These are phyloP conservation scores for Geotrichum macrosporum DNA, from an alignment of 1,139 yeast species.

Conservation along the genomic window DNA sequence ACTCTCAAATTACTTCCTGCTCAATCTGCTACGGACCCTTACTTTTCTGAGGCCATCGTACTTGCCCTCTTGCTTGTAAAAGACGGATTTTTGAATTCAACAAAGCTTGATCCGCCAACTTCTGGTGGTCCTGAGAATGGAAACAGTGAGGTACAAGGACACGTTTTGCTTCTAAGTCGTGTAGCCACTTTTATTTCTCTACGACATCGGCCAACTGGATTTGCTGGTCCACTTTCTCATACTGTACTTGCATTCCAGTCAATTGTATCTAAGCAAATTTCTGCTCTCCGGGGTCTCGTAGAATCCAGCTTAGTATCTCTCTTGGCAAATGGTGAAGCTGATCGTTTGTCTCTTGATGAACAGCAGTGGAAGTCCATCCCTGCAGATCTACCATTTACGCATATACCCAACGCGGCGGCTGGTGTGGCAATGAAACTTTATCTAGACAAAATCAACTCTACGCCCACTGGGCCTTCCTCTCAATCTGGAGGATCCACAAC, in stretches of 20 bases:
- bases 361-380: conserved; percentile 59
- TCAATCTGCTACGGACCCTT: conserved; percentile 3
- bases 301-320: conserved; percentile 53
- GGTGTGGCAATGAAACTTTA: conserved; percentile 42
- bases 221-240: conserved; percentile 68
- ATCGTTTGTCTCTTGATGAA: conserved; percentile 35
- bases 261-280: conserved; percentile 52
- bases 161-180: conserved; percentile 52
- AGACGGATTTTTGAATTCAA: conserved; percentile 26
- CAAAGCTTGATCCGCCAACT: conserved; percentile 28
- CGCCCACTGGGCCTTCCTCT: conserved; percentile 24
- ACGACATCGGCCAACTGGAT: conserved; percentile 53
- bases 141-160: conserved; percentile 35
- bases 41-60: conserved; percentile 32
- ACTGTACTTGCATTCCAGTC: conserved; percentile 63
- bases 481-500: conserved; percentile 15
- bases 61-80: conserved; percentile 34
- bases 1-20: conserved; percentile 25
- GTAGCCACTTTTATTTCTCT: conserved; percentile 54
- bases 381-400: conserved; percentile 57
- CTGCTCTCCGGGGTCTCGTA: conserved; percentile 51
- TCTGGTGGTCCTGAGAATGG: conserved; percentile 38
- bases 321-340: conserved; percentile 52
- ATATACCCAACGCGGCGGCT: conserved; percentile 42
- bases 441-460: conserved; percentile 33